Evolutionary conservation across 2,329 filamentous ascomycete genomes (phyloP), one percentile per base, ranked within the genome.

Genomic region (Colletotrichum sp.): DNA sequence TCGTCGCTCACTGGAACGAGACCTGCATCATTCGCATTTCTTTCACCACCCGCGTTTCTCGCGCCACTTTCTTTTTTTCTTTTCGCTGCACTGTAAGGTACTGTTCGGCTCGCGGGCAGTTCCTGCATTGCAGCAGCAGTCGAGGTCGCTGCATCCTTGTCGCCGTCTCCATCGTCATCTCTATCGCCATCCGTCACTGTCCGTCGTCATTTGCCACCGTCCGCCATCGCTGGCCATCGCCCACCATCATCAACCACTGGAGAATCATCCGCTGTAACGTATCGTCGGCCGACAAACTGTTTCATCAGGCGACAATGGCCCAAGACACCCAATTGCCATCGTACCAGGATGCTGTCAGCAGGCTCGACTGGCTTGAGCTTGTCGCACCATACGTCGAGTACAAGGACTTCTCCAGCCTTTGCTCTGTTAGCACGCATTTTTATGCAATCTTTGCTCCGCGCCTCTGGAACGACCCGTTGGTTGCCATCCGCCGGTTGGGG

Each of bases 381-480:
- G 87, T 87, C 15, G 88, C 86, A 8, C 86, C 88, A 2, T 88
- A 87, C 77, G 78, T 91, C 63, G 79, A 81, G 3, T 78, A 85
- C 57, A 72, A 79, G 8, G 86, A 89, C 79, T 89, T 88, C 78
- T 79, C 83, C 28, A 81, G 82, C 9, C 86, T 91, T 59, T 91
- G 89, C 79, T 86, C 86, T 49, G 90, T 92, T 12, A 87, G 84
- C 64, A 82, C 79, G 55, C 86, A 83, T 12, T 91, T 90, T 78
- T 87, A 88, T 83, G 72, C 78, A 57, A 81, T 86, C 24, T 92
- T 92, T 79, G 87, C 87, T 6, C 88, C 89, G 24, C 86, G 84
- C 6, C 81, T 92, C 21, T 92, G 90, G 90, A 84, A 84, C 76
- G 87, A 91, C 79, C 85, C 90, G 13, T 80, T 91, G 21, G 79